Evolutionary conservation across 1,139 yeast species (phyloP).

Genomic region (Yamadazyma buinensis): DNA sequence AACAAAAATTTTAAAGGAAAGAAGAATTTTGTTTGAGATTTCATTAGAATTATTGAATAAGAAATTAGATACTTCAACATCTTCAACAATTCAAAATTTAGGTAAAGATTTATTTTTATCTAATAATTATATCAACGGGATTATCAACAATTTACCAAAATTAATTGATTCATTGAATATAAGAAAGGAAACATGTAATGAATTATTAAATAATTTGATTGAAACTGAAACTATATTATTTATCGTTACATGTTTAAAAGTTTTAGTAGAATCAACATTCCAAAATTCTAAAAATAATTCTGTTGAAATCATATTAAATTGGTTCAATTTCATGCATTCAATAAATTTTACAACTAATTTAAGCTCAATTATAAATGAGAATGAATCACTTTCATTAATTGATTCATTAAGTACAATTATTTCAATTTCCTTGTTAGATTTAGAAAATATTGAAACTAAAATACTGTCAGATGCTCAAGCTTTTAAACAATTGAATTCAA

Average conservation of each 20-base stretch:
- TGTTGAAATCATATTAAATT: slow-evolving; percentile 31
- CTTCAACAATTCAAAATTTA: slow-evolving; percentile 32
- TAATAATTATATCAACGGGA: slow-evolving; percentile 18
- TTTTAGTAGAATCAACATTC: slow-evolving; percentile 39
- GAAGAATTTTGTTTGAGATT: slow-evolving; percentile 42
- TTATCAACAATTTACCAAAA: slow-evolving; percentile 18
- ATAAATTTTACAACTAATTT: slow-evolving; percentile 34
- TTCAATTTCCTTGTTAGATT: slow-evolving; percentile 50
- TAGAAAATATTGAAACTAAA: slow-evolving; percentile 41
- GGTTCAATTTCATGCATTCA: slow-evolving; percentile 55
- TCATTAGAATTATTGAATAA: slow-evolving; percentile 35
- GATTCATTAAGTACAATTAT: slow-evolving; percentile 47
- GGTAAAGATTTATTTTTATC: slow-evolving; percentile 37
- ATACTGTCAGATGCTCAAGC: slow-evolving; percentile 25
- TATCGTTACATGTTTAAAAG: slow-evolving; percentile 39
- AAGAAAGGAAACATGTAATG: slow-evolving; percentile 14
- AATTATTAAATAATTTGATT: slow-evolving; percentile 21
- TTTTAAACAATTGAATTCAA: slow-evolving; percentile 37
- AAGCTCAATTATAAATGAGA: slow-evolving; percentile 25
- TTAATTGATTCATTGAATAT: slow-evolving; percentile 8
- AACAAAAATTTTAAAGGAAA: slow-evolving; percentile 39
- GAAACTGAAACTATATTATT: slow-evolving; percentile 34
- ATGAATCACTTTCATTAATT: slow-evolving; percentile 26
- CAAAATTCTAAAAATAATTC: slow-evolving; percentile 28
- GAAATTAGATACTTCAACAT: slow-evolving; percentile 27